Conservation (phyloP, 1,139 yeast species). For the Yamadazyma taylorii region DNA sequence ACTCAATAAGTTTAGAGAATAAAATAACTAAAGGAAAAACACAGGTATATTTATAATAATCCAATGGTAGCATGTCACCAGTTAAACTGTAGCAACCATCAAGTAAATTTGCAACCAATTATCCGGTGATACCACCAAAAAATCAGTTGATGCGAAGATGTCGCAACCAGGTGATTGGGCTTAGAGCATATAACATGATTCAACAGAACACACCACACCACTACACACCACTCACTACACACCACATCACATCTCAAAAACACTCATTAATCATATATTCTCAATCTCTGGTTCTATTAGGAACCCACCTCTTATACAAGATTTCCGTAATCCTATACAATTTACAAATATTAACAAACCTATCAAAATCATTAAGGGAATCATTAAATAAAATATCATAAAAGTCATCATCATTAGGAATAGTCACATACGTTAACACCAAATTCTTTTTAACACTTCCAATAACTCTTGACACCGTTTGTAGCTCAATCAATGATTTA, state of each 20-base stretch:
- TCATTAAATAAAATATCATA: conserved; percentile 23
- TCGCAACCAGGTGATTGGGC: not conserved
- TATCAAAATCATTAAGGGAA: conserved; percentile 5
- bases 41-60: too few species aligned
- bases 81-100: too few species aligned
- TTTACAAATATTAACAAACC: conserved; percentile 29
- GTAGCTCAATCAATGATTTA: conserved; percentile 58
- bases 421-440: conserved; percentile 64
- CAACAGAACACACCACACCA: too few species aligned
- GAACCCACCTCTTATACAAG: conserved; percentile 77
- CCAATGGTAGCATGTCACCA: too few species aligned
- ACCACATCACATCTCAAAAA: too few species aligned
- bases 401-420: conserved; percentile 36
- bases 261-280: not conserved
- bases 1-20: too few species aligned
- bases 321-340: conserved; percentile 59
- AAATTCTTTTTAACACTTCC: conserved; percentile 85
- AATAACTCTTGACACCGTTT: conserved; percentile 74
- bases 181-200: too few species aligned
- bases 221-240: too few species aligned
- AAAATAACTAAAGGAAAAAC: too few species aligned
- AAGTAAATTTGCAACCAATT: not conserved
- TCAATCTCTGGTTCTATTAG: conserved; percentile 77
- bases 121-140: not conserved
- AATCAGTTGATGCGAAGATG: conserved; percentile 1